phyloP scores from a whole-genome alignment of 1,284 basidiomycete genomes.

The Vanrija humicola region DNA sequence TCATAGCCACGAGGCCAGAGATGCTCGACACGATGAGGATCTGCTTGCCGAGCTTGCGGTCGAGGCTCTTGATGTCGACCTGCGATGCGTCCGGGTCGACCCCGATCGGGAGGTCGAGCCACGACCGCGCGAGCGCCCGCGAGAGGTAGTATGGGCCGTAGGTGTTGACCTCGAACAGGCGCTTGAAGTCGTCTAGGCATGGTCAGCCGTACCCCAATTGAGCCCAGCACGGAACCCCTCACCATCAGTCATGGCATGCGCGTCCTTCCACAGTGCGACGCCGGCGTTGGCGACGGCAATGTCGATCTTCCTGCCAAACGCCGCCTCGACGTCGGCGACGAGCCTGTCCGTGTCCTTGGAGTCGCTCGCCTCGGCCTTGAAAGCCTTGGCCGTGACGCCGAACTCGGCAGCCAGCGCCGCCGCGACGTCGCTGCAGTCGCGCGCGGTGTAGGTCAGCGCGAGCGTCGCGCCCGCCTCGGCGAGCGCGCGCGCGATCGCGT shows the following conservation, averaged over 20 bases:
- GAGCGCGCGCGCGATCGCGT: conserved; percentile 25
- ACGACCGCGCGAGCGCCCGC: conserved; percentile 37
- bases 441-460: conserved; percentile 40
- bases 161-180: conserved; percentile 41
- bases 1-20: conserved; percentile 45
- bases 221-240: background rate
- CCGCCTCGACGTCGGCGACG: background rate
- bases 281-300: background rate
- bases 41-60: conserved; percentile 37
- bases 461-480: conserved; percentile 36
- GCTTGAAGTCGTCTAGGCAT: conserved; percentile 28
- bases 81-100: conserved; percentile 1
- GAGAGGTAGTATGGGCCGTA: conserved; percentile 43
- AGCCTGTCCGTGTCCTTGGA: background rate
- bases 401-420: conserved; percentile 23
- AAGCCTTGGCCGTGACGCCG: conserved; percentile 21
- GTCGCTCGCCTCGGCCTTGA: conserved; percentile 1
- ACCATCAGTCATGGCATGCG: background rate
- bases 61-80: background rate
- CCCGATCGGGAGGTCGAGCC: conserved; percentile 32
- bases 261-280: background rate
- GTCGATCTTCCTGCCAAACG: background rate
- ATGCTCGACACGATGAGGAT: conserved; percentile 49
- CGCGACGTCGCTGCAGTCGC: conserved; percentile 26
- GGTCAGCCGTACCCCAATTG: background rate